Conservation (phyloP, 257 asterid genomes). For the Lantana camara region DNA sequence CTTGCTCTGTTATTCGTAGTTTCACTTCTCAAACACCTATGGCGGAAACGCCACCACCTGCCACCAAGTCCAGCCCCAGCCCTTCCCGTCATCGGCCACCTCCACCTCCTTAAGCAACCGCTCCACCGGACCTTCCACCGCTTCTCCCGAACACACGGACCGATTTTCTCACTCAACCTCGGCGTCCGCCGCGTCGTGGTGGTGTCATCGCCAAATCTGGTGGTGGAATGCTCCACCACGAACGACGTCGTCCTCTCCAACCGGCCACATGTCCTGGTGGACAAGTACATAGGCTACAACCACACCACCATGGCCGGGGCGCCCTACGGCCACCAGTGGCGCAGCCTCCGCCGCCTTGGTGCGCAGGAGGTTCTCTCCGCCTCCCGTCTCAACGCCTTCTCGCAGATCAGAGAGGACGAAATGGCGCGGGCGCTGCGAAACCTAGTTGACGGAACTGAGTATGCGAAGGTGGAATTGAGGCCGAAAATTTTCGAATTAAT, state of each 20-base stretch:
- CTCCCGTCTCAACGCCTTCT: constrained; percentile 40
- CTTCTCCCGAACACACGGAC: constrained; percentile 40
- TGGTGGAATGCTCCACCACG: constrained; percentile 40
- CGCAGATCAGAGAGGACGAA: constrained; percentile 36
- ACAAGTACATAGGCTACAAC: constrained; percentile 50
- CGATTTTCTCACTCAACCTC: constrained; percentile 48
- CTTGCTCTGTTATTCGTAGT: constrained; percentile 15
- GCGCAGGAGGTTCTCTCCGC: constrained; percentile 41
- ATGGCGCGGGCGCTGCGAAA: constrained; percentile 17
- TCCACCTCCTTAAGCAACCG: constrained; percentile 51
- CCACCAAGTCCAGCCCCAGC: constrained; percentile 39
- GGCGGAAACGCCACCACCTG: constrained; percentile 1
- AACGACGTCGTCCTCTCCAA: constrained; percentile 52
- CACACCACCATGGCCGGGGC: constrained; percentile 46
- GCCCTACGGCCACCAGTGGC: constrained; percentile 49
- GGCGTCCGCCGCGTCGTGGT: constrained; percentile 50
- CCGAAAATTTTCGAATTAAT: constrained; percentile 31
- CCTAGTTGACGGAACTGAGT: background rate
- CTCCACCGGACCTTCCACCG: constrained; percentile 49
- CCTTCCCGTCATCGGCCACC: constrained; percentile 49
- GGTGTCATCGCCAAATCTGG: constrained; percentile 42
- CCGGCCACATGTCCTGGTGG: constrained; percentile 35
- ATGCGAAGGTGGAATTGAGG: constrained; percentile 28
- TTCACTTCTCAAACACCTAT: constrained; percentile 20
- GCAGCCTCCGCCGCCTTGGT: constrained; percentile 46